phyloP scores from a whole-genome alignment of 495 filamentous ascomycete genomes.

The Friedmanniomyces endolithicus region DNA sequence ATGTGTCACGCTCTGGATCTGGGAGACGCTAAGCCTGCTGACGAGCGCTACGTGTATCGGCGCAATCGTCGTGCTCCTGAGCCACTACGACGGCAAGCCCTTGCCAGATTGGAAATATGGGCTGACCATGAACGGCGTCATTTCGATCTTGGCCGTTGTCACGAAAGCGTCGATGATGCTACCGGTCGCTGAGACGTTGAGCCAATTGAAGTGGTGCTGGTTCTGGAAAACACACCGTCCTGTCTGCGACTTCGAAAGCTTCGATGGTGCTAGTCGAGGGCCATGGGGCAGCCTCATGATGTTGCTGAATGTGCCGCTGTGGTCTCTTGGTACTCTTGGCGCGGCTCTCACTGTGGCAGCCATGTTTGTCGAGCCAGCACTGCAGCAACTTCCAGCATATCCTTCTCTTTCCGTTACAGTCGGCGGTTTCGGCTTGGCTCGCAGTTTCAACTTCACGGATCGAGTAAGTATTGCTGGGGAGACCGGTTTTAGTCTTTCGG shows the following conservation, averaged over 20 bases:
- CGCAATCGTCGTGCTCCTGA: conserved; percentile 4
- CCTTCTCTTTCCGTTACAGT: not conserved
- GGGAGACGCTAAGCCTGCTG: conserved; percentile 4
- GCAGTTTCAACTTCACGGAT: not conserved
- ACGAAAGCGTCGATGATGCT: conserved; percentile 27
- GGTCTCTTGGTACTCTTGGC: conserved; percentile 1
- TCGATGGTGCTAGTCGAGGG: conserved; percentile 33
- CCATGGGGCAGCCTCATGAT: conserved; percentile 30
- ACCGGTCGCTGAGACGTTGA: conserved; percentile 22
- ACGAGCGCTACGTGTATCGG: not conserved
- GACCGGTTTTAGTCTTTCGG: not conserved
- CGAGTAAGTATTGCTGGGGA: not conserved
- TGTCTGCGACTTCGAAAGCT: conserved; percentile 25
- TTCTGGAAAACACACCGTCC: conserved; percentile 20
- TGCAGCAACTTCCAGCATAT: conserved; percentile 8
- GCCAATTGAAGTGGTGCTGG: conserved; percentile 34
- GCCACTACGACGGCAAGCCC: not conserved
- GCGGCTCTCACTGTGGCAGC: conserved; percentile 1
- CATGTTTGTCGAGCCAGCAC: conserved; percentile 1
- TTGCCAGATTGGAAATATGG: conserved; percentile 4
- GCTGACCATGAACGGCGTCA: conserved; percentile 24
- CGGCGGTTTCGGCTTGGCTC: not conserved
- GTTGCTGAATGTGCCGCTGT: conserved; percentile 14
- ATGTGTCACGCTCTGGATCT: conserved; percentile 4
- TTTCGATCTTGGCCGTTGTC: conserved; percentile 28